These are phyloP conservation scores for Penicillium sp. DNA, from an alignment of 2,329 filamentous ascomycete genomes.

Conservation along the genomic window DNA sequence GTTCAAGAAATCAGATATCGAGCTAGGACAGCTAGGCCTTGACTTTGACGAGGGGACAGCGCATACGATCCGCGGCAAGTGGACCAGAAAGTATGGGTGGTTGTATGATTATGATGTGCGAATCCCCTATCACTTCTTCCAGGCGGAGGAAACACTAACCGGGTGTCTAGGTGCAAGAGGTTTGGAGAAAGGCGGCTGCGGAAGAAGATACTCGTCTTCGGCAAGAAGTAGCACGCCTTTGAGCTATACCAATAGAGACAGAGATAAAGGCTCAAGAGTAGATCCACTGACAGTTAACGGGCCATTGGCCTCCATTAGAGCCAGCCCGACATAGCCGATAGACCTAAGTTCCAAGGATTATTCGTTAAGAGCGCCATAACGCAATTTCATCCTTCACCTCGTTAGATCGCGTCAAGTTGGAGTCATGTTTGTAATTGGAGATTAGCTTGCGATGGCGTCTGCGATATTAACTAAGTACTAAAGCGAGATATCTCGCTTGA, in stretches of 20 bases:
- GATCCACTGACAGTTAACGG: neutral
- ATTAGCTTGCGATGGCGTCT: neutral
- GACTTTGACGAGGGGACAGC: constrained; percentile 14
- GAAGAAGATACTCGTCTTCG: constrained; percentile 11
- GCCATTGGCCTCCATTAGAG: neutral
- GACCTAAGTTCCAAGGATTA: neutral
- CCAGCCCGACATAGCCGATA: neutral
- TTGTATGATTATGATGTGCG: constrained; percentile 20
- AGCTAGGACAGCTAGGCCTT: neutral
- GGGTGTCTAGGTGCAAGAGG: constrained; percentile 15
- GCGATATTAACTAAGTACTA: neutral
- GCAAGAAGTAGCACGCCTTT: neutral
- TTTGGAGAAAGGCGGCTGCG: constrained; percentile 8
- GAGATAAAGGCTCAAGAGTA: neutral
- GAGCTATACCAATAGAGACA: constrained; percentile 1
- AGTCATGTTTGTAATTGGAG: neutral
- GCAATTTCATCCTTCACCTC: neutral
- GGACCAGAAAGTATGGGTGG: constrained; percentile 15
- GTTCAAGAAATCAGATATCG: constrained; percentile 1
- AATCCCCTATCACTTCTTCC: neutral
- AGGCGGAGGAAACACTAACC: neutral
- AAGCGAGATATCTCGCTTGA: neutral
- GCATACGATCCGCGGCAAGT: constrained; percentile 11
- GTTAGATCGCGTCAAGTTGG: neutral
- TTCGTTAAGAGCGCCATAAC: neutral